Evolutionary conservation across 768 basidiomycete species (phyloP).

Genomic region (Suillus plorans): DNA sequence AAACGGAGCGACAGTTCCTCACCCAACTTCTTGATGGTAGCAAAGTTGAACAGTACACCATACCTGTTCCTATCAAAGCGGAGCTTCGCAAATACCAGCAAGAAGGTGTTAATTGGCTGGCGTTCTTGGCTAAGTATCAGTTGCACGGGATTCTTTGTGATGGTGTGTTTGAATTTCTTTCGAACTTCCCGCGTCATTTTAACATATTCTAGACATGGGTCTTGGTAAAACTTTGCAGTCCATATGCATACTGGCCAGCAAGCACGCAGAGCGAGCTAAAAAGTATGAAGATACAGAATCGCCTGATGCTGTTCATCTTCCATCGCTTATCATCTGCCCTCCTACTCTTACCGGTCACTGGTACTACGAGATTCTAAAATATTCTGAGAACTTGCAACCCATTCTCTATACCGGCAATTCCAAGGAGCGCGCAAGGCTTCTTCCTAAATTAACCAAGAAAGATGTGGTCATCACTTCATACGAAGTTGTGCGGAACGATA

Average conservation of each 20-base stretch:
- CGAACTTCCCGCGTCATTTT: not conserved
- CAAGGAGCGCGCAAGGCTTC: slow-evolving; percentile 70
- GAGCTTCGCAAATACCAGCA: slow-evolving; percentile 97
- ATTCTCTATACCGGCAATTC: slow-evolving; percentile 88
- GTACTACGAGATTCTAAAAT: slow-evolving; percentile 97
- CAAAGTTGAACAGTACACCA: slow-evolving; percentile 87
- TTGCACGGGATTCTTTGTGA: slow-evolving; percentile 97
- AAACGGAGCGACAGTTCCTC: slow-evolving; percentile 87
- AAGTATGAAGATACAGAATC: slow-evolving; percentile 63
- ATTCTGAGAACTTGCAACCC: slow-evolving; percentile 79
- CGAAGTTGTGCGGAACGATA: slow-evolving; percentile 96
- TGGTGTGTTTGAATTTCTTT: slow-evolving; percentile 48
- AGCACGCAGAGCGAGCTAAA: slow-evolving; percentile 83
- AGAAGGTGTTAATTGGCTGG: slow-evolving; percentile 98
- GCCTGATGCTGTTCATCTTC: slow-evolving; percentile 80
- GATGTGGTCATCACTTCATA: slow-evolving; percentile 98
- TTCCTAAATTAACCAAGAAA: slow-evolving; percentile 62
- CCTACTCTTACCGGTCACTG: slow-evolving; percentile 98
- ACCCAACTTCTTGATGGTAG: slow-evolving; percentile 92
- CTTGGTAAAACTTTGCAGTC: slow-evolving; percentile 97
- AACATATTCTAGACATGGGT: slow-evolving; percentile 79
- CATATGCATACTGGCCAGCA: slow-evolving; percentile 94
- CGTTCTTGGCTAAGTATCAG: slow-evolving; percentile 97
- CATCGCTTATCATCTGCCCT: slow-evolving; percentile 94
- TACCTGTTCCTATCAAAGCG: slow-evolving; percentile 88